phyloP scores from a whole-genome alignment of 805 yeast genomes.

The Cyberlindnera suaveolens region DNA sequence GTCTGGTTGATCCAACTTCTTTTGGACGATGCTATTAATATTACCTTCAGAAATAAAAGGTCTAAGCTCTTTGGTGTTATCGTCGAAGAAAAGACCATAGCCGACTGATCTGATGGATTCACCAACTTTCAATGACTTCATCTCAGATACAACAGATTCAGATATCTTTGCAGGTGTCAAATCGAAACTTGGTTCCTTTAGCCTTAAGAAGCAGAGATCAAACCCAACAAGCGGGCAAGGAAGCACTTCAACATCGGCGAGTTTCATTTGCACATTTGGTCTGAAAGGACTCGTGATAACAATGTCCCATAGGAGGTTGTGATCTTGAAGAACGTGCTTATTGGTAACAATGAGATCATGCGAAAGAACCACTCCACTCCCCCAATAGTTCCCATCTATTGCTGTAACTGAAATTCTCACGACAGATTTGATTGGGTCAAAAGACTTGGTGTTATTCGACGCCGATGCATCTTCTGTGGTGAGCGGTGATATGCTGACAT shows the following conservation, averaged over 20 bases:
- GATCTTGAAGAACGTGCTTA: constrained; percentile 20
- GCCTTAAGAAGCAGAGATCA: constrained; percentile 21
- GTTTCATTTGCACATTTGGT: constrained; percentile 1
- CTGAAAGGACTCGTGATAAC: constrained; percentile 9
- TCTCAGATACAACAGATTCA: constrained; percentile 1
- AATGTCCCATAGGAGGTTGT: constrained; percentile 7
- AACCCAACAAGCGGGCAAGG: constrained; percentile 19
- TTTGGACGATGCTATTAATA: constrained; percentile 13
- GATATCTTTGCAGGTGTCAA: constrained; percentile 11
- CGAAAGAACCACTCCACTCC: constrained; percentile 22
- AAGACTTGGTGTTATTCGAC: neutral
- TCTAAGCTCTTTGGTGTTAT: constrained; percentile 2
- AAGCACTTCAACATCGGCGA: constrained; percentile 10
- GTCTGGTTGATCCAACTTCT: constrained; percentile 8
- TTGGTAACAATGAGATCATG: constrained; percentile 19
- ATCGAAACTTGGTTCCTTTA: constrained; percentile 4
- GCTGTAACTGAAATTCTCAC: constrained; percentile 19
- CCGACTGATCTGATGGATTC: constrained; percentile 19
- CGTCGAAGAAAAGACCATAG: constrained; percentile 19
- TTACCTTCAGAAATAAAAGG: constrained; percentile 21
- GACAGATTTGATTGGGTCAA: constrained; percentile 16
- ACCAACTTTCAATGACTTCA: constrained; percentile 10
- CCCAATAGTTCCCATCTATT: constrained; percentile 20
- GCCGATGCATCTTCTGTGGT: neutral
- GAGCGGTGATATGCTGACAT: neutral